phyloP scores from a whole-genome alignment of 2,329 filamentous ascomycete genomes.

The Ascochyta koolunga region DNA sequence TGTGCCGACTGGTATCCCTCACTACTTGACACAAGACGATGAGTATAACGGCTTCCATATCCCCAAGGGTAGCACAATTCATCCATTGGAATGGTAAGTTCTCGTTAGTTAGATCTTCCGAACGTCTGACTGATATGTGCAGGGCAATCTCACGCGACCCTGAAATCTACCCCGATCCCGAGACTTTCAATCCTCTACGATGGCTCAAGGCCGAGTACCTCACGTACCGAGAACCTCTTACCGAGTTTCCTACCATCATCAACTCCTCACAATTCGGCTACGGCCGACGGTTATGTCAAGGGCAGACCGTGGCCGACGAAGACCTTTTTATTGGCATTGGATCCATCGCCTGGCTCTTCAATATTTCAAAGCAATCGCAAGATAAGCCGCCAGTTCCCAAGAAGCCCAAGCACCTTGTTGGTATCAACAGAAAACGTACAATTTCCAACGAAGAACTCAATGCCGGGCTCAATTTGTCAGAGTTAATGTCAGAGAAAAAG shows the following conservation, averaged over 20 bases:
- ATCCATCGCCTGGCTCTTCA: slow-evolving; percentile 54
- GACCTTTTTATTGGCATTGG: slow-evolving; percentile 52
- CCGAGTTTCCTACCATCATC: slow-evolving; percentile 59
- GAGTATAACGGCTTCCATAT: slow-evolving; percentile 64
- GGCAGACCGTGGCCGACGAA: slow-evolving; percentile 51
- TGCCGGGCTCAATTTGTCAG: slow-evolving; percentile 29
- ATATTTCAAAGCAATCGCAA: slow-evolving; percentile 38
- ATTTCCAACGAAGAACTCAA: slow-evolving; percentile 48
- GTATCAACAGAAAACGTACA: slow-evolving; percentile 42
- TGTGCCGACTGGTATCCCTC: slow-evolving; percentile 58
- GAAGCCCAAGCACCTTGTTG: slow-evolving; percentile 23
- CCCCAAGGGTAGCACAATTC: slow-evolving; percentile 58
- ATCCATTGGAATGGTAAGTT: slow-evolving; percentile 52
- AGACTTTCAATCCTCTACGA: slow-evolving; percentile 63
- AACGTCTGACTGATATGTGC: slow-evolving; percentile 16
- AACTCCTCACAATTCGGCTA: slow-evolving; percentile 62
- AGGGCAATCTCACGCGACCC: slow-evolving; percentile 62
- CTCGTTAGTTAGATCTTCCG: background rate
- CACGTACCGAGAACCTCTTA: slow-evolving; percentile 60
- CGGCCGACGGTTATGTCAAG: slow-evolving; percentile 57
- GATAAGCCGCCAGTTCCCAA: slow-evolving; percentile 19
- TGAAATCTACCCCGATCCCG: slow-evolving; percentile 67
- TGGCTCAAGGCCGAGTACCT: slow-evolving; percentile 66
- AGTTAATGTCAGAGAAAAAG: slow-evolving; percentile 30
- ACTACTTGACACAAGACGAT: slow-evolving; percentile 61